Evolutionary conservation across 352 stramenopile genomes (phyloP), one percentile per base, ranked within the genome.

Genomic region (Albugo candida): DNA sequence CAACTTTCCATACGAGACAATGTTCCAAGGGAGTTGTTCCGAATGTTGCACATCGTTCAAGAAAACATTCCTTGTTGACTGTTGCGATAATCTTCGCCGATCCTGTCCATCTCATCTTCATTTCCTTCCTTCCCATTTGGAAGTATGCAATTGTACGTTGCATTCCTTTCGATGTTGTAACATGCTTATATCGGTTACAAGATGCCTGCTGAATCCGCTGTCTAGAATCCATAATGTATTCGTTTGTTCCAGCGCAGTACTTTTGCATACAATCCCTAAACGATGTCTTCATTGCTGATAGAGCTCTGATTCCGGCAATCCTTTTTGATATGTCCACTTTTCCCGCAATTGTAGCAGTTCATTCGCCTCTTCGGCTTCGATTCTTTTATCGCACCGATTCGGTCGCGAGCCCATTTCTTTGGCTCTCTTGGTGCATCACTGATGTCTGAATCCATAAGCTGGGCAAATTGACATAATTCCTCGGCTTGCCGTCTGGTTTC

Each of bases 401-500:
- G 24, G 24, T 31, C 3, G 3, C 24, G 24, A 3, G 24, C 8
- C 24, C 24, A 31, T 3, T 8, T 31, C 24, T 31, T 31, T 31
- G 24, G 3, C 8, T 31, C 24, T 31, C 24, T 31, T 31, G 24
- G 24, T 31, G 24, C 8, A 8, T 31, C 8, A 31, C 8, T 31
- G 24, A 8, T 43, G 8, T 19, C 20, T 24, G 38, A 43, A 19
- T 43, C 38, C 38, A 43, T 43, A 24, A 43, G 38, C 20, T 55
- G 49, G 13, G n/a, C 42, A 14, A 49, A 55, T 6, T 34, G 17
- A 14, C 45, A 38, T 13, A 55, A 38, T 39, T 55, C 49, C 14
- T 55, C 41, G n/a, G 49, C 49, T 1, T 55, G 49, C 41, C 5
- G 8, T 12, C 49, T 19, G 12, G 45, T 24, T 34, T 56, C 49